Evolutionary conservation across 2,329 filamentous ascomycete species (phyloP), one percentile per base, ranked within the genome.

Genomic region (Cephalotrichum gorgonifer): DNA sequence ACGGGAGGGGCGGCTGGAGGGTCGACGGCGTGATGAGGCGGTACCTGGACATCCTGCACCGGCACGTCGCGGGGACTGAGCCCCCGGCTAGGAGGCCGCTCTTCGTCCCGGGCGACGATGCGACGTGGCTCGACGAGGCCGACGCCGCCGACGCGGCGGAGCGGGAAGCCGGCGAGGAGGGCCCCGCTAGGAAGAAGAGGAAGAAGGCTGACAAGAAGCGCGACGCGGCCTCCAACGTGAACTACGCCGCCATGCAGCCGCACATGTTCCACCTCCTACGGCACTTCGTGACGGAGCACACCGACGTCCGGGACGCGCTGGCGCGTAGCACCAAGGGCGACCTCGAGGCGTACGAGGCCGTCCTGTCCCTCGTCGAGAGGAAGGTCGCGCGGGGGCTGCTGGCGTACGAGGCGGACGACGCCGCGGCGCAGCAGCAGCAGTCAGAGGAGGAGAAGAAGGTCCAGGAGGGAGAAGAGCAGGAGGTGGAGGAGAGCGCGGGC

Each of bases 261-360:
- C 93, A 98, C 64, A 78, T 96, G 41, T 98, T 98, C 72, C 86
- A 95, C 63, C 77, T 98, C 25, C 76, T 97, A 22, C 79, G 91
- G 15, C 83, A 91, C 28, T 77, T 97, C 23, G 82, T 98, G 30
- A 74, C 82, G 2, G 77, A 75, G 53, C 86, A 96, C 65, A 90
- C 87, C 23, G 77, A 93, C 55, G 81, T 97, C 28, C 80, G 93
- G 28, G 88, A 97, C 61, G 79, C 83, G n/a, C 75, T 98, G 2
- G 90, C 88, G 1, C 74, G 73, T 52, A 78, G 75, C 15, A 70
- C 76, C 20, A 73, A 79, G 12, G 85, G 86, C 31, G 85, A 95
- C 56, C 79, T 97, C 49, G 70, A 75, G 1, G 81, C 78, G 0
- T 90, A 86, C 59, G 91, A 97, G 64, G 74, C 79, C 11, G 81